Percentiles rank a stretch among this genome's conserved stretches.
phyloP scores from a whole-genome alignment of 2,329 filamentous ascomycete species.

The Colletotrichum brevisporum region DNA sequence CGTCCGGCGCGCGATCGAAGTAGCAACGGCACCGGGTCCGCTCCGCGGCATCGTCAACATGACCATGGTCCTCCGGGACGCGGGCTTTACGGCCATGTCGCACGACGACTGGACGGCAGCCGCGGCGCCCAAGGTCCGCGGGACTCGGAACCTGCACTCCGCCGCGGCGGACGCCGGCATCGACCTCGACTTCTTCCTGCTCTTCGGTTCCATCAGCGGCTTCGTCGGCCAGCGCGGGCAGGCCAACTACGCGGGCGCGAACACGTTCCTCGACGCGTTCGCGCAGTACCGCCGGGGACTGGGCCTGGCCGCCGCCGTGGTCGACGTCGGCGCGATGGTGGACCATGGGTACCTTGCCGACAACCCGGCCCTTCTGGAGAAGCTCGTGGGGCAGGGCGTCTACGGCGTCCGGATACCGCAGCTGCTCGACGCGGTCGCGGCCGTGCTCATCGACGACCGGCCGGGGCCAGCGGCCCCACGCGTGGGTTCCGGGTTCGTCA shows the following conservation, averaged over 20 bases:
- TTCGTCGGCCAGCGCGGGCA: constrained; percentile 53
- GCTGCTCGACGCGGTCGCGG: constrained; percentile 32
- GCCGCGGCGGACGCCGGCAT: constrained; percentile 41
- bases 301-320: constrained; percentile 53
- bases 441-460: not conserved
- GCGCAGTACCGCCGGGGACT: constrained; percentile 50
- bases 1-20: constrained; percentile 45
- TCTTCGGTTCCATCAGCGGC: constrained; percentile 47
- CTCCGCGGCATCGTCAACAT: constrained; percentile 57
- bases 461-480: constrained; percentile 5
- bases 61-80: constrained; percentile 52
- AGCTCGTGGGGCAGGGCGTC: constrained; percentile 13
- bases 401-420: constrained; percentile 38
- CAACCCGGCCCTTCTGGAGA: constrained; percentile 36
- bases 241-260: constrained; percentile 57
- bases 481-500: constrained; percentile 30
- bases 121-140: constrained; percentile 49
- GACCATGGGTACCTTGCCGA: constrained; percentile 54
- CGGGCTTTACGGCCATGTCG: constrained; percentile 50
- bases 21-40: constrained; percentile 42
- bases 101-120: constrained; percentile 47
- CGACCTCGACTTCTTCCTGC: constrained; percentile 49
- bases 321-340: constrained; percentile 54
- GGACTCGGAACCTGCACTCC: constrained; percentile 54
- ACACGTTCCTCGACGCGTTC: constrained; percentile 57